Conservation (phyloP, 1,284 basidiomycete genomes). For the Leucoagaricus sp. region DNA sequence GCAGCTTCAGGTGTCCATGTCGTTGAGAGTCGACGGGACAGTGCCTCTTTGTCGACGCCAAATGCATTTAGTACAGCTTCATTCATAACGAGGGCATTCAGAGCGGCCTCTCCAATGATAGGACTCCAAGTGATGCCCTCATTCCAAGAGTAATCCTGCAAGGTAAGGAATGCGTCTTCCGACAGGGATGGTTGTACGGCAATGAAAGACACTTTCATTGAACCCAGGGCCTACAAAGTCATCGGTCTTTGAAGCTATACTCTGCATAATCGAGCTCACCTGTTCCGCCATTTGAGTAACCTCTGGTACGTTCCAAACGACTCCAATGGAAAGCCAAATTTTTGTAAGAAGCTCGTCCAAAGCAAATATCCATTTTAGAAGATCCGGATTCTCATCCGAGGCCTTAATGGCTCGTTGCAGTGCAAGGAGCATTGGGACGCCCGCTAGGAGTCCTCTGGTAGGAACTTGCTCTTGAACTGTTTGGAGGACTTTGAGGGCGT, state of each 20-base stretch:
- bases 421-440: constrained; percentile 85
- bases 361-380: constrained; percentile 51
- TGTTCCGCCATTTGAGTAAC: constrained; percentile 57
- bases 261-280: constrained; percentile 38
- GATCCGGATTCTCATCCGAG: constrained; percentile 41
- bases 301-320: constrained; percentile 66
- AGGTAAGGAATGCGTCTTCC: constrained; percentile 25
- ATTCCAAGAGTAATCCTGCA: constrained; percentile 32
- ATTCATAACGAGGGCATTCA: constrained; percentile 53
- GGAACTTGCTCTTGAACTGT: constrained; percentile 73
- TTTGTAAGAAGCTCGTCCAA: constrained; percentile 68
- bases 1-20: constrained; percentile 80
- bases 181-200: constrained; percentile 32
- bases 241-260: background rate
- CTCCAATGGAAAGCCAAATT: constrained; percentile 70
- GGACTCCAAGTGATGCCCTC: constrained; percentile 18
- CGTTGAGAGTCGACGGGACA: constrained; percentile 53
- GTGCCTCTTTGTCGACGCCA: constrained; percentile 56
- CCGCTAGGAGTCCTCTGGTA: constrained; percentile 71
- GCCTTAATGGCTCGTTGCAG: constrained; percentile 59
- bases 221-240: background rate
- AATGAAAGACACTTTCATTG: constrained; percentile 21
- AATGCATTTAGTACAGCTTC: constrained; percentile 61
- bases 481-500: constrained; percentile 71
- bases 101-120: constrained; percentile 58